Conservation (phyloP, 2,329 filamentous ascomycete genomes). For the Ophiostoma perfectum region DNA sequence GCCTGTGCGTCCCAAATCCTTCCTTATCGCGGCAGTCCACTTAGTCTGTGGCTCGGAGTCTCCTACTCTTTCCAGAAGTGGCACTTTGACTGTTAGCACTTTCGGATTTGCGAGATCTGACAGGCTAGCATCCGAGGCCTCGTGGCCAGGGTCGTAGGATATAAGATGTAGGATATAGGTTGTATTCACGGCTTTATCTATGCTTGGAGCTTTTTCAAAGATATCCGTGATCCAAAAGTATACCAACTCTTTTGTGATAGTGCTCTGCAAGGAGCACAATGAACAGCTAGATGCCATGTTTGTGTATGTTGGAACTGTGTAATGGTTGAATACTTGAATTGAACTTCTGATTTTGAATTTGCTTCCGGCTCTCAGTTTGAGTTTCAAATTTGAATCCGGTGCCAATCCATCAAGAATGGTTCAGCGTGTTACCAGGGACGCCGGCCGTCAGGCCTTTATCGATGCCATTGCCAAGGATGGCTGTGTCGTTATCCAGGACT, state of each 20-base stretch:
- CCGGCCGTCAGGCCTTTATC: slow-evolving; percentile 6
- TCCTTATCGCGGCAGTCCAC: slow-evolving; percentile 12
- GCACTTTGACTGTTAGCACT: background rate
- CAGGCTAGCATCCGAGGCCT: slow-evolving; percentile 1
- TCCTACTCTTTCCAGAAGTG: slow-evolving; percentile 11
- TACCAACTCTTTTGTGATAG: background rate
- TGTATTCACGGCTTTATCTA: too few species aligned
- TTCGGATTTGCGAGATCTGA: background rate
- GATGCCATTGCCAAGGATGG: background rate
- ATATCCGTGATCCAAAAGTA: background rate
- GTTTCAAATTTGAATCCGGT: too few species aligned
- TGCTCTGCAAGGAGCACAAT: too few species aligned
- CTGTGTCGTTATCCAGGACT: slow-evolving; percentile 14
- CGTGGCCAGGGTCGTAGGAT: background rate
- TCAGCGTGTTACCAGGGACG: background rate
- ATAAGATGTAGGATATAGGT: background rate
- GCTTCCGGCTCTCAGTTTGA: too few species aligned
- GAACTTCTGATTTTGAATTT: too few species aligned
- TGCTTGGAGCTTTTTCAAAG: too few species aligned
- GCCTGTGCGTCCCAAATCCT: background rate
- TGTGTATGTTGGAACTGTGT: too few species aligned
- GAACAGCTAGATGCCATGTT: too few species aligned
- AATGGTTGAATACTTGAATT: too few species aligned
- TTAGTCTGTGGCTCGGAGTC: slow-evolving; percentile 3
- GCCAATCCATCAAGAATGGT: background rate